Base-by-base conservation (phyloP, 2,329 filamentous ascomycete species). In the Alternaria arbusti region DNA sequence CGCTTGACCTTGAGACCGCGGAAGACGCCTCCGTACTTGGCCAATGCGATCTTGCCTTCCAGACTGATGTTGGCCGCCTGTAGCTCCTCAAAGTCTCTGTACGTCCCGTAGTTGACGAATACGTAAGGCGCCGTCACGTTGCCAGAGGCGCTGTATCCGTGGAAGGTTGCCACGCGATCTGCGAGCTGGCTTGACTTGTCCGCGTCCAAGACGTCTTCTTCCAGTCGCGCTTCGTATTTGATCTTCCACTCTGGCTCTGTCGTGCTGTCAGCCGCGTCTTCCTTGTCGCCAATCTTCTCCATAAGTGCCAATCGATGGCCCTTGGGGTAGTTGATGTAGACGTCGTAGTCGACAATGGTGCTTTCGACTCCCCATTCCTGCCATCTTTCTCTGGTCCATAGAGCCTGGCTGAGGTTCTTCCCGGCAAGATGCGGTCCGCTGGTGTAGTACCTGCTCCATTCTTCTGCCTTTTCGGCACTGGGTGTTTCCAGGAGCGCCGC, bases 51-150 rank as follows among this genome's bases (percentile, higher is more conserved):
- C 81, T 97, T 97, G 51, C 94, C 95, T 69, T 90, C 79, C 44
- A 98, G 82, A 61, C 87, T 89, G 61, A 97, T 81, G 68, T 93
- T 93, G 40, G 92, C 90, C 43, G 88, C 86, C 46, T 91, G 75
- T 13, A 98, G 85, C 67, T 97, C 93, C 71, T 96, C 91, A 69
- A 90, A 98, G 77, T 98, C 95, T 67, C 86, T 82, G 75, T 90
- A 96, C 0, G 92, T 96, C 56, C 94, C 95, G 74, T 96, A 97
- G 80, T 97, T 97, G 77, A 92, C 93, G 74, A 91, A 98, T 30
- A 97, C 92, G 69, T 92, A 96, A 13, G 89, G 87, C 3, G 89
- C 93, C 0, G 95, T 97, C 51, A 96, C 95, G 78, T 98, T 97
- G 26, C 95, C 95, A 64, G 86, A 94, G 5, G 94, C 94, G 5